These are phyloP conservation scores for Trichomonas tenax DNA, from an alignment of 208 protist species.

Conservation along the genomic window DNA sequence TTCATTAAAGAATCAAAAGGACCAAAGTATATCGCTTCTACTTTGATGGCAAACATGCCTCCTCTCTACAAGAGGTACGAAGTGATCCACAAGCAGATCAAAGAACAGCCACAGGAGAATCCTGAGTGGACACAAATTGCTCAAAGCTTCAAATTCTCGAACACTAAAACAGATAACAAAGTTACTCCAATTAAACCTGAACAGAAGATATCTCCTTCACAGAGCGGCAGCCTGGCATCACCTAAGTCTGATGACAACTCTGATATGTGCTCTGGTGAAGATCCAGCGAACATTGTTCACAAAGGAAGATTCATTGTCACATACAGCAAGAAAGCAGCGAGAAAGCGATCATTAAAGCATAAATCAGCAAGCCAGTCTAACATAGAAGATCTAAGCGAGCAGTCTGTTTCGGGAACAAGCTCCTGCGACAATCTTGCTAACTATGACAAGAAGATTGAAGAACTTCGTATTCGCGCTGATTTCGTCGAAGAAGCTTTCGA, in stretches of 20 bases:
- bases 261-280: background rate
- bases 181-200: background rate
- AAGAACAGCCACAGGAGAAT: background rate
- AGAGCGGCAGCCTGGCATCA: no score
- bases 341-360: background rate
- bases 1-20: conserved; percentile 29
- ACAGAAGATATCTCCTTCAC: background rate
- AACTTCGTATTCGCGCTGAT: background rate
- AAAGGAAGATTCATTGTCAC: background rate
- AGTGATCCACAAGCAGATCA: background rate
- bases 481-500: background rate
- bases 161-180: background rate
- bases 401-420: no score
- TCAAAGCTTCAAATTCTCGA: background rate
- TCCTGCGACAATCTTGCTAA: no score
- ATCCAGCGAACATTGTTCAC: background rate
- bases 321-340: background rate
- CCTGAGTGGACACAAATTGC: background rate
- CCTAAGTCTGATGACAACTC: background rate
- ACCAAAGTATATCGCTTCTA: background rate
- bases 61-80: background rate
- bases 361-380: background rate
- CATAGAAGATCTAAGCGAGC: no score
- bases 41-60: background rate
- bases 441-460: background rate